Evolutionary conservation across 2,329 filamentous ascomycete species (phyloP).

Genomic region (Claviceps sp.): DNA sequence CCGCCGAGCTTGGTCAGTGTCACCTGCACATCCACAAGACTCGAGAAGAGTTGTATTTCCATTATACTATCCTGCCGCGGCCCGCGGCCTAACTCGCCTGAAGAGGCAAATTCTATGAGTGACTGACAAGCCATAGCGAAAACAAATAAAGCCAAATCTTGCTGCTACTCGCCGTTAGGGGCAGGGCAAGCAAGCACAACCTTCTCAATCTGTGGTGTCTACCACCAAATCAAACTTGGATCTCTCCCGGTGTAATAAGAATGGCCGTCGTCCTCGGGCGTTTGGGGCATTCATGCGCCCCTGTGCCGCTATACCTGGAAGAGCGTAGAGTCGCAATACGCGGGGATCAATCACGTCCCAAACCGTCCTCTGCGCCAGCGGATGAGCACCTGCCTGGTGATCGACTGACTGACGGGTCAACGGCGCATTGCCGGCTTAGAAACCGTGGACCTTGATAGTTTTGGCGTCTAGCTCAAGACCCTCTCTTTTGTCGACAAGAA

Average conservation of each 20-base stretch:
- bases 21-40: neutral
- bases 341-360: constrained; percentile 14
- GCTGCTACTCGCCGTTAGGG: constrained; percentile 4
- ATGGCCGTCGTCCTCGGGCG: constrained; percentile 11
- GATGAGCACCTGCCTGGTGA: constrained; percentile 14
- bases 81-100: constrained; percentile 22
- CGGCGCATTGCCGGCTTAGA: constrained; percentile 29
- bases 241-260: constrained; percentile 16
- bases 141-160: constrained; percentile 9
- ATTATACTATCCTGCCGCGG: constrained; percentile 13
- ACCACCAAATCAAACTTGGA: constrained; percentile 10
- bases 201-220: neutral
- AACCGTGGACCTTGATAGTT: constrained; percentile 78
- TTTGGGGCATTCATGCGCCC: constrained; percentile 18
- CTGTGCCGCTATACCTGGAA: constrained; percentile 15
- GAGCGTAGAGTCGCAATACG: constrained; percentile 13
- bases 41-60: neutral
- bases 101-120: constrained; percentile 16
- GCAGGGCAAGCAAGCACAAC: constrained; percentile 1
- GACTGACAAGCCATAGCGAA: constrained; percentile 19
- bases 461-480: constrained; percentile 88
- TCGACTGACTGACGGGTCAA: constrained; percentile 21
- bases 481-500: constrained; percentile 90
- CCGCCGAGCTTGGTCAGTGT: neutral
- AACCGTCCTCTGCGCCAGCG: constrained; percentile 19